Evolutionary conservation across 257 asterid genomes (phyloP).

Genomic region (Rubia yunnanensis): DNA sequence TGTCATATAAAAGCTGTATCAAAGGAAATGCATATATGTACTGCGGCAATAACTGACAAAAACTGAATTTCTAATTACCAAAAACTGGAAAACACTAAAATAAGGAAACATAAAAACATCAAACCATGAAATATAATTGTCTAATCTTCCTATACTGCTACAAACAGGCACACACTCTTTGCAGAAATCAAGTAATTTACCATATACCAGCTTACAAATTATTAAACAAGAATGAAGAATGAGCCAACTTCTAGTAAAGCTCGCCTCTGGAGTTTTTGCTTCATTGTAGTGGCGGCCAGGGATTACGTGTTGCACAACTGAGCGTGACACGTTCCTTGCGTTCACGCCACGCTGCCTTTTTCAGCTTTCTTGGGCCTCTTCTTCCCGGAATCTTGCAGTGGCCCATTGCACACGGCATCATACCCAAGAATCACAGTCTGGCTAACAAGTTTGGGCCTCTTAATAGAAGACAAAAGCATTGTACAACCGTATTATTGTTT

Average conservation of each 20-base stretch:
- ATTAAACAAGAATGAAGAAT: neutral
- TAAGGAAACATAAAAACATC: neutral
- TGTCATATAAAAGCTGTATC: neutral
- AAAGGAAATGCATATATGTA: neutral
- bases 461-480: too few relatives aligned
- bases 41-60: neutral
- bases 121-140: neutral
- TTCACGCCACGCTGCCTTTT: constrained; percentile 11
- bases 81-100: neutral
- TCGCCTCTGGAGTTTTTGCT: neutral
- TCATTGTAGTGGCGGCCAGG: neutral
- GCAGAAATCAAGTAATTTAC: neutral
- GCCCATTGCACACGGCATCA: neutral
- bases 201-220: neutral
- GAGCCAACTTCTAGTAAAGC: neutral
- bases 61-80: neutral
- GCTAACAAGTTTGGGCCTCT: neutral
- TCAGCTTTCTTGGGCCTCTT: neutral
- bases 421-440: neutral
- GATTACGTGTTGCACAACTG: neutral
- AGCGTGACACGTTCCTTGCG: constrained; percentile 21
- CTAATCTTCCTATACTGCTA: neutral
- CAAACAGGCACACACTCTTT: too few relatives aligned
- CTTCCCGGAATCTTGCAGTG: neutral
- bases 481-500: too few relatives aligned